Conservation (phyloP, 768 basidiomycete species). For the Russula vinacea region DNA sequence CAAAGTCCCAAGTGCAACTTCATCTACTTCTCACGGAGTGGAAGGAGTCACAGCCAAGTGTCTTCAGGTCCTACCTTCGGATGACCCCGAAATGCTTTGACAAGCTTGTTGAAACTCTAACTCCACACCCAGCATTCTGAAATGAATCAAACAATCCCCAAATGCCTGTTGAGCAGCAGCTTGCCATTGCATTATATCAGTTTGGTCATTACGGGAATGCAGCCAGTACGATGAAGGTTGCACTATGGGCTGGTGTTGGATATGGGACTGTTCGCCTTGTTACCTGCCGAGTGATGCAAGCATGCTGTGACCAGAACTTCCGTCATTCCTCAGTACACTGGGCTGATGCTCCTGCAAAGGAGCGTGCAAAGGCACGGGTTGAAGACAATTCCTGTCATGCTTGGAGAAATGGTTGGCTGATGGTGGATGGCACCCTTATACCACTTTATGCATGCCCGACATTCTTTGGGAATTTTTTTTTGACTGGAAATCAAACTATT, state of each 20-base stretch:
- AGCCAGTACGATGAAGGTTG: not conserved
- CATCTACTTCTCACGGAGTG: too few species aligned
- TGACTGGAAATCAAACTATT: too few species aligned
- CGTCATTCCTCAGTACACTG: not conserved
- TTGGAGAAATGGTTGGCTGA: too few species aligned
- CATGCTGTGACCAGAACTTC: not conserved
- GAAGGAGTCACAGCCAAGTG: constrained; percentile 29
- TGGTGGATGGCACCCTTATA: too few species aligned
- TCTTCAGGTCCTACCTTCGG: too few species aligned
- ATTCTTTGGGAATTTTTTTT: too few species aligned
- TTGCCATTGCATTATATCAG: not conserved
- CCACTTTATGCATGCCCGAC: too few species aligned
- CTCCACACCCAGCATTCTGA: too few species aligned
- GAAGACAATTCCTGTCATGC: not conserved
- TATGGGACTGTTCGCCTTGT: not conserved
- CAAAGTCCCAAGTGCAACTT: too few species aligned
- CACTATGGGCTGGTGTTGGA: not conserved
- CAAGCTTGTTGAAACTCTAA: too few species aligned
- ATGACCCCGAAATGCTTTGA: too few species aligned
- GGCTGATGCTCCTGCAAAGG: not conserved
- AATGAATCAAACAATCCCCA: not conserved
- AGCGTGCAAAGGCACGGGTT: not conserved
- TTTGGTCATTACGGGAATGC: constrained; percentile 2
- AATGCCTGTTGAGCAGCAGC: not conserved
- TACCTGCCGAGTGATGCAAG: not conserved